Percentiles rank a stretch among this genome's conserved stretches.
These are phyloP conservation scores for Colletotrichum salicis DNA, from an alignment of 2,329 filamentous ascomycete genomes.

Conservation along the genomic window DNA sequence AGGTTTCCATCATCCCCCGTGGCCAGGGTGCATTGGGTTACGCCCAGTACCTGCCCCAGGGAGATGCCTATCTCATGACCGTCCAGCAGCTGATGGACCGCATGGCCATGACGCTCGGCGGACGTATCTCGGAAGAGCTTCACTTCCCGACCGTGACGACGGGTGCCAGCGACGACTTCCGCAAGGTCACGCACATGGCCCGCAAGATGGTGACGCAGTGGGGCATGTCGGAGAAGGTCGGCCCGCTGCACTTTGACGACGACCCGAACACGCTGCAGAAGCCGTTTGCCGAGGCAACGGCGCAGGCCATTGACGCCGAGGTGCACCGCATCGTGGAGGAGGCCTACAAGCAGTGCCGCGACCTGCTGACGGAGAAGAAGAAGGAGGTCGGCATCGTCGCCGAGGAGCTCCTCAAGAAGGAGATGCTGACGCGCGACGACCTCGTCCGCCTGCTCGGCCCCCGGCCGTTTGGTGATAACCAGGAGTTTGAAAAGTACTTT, in stretches of 20 bases:
- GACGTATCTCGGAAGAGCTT: conserved; percentile 93
- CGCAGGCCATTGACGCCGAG: conserved; percentile 89
- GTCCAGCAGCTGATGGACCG: conserved; percentile 97
- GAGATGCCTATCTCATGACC: conserved; percentile 95
- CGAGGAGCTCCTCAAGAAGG: conserved; percentile 91
- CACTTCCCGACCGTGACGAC: conserved; percentile 97
- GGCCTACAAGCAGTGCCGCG: conserved; percentile 90
- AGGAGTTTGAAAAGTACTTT: conserved; percentile 97
- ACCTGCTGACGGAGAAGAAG: conserved; percentile 86
- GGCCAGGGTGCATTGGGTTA: conserved; percentile 94
- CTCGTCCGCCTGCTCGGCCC: conserved; percentile 89
- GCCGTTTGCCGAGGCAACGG: conserved; percentile 95
- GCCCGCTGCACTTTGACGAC: conserved; percentile 90
- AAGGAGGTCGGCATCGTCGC: conserved; percentile 88
- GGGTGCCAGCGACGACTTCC: conserved; percentile 96
- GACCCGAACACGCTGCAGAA: conserved; percentile 86
- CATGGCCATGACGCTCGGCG: conserved; percentile 99
- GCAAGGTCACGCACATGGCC: conserved; percentile 96
- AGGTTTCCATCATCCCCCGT: conserved; percentile 98
- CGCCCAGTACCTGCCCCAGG: conserved; percentile 92
- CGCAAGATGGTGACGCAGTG: conserved; percentile 99
- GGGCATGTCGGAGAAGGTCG: conserved; percentile 96
- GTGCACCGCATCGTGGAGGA: conserved; percentile 91
- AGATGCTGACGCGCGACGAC: conserved; percentile 91
- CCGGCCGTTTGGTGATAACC: conserved; percentile 83